Percentiles rank a stretch among this genome's conserved stretches.
These are phyloP conservation scores for Sinapis alba DNA, from an alignment of 441 rosid genomes.

Conservation along the genomic window DNA sequence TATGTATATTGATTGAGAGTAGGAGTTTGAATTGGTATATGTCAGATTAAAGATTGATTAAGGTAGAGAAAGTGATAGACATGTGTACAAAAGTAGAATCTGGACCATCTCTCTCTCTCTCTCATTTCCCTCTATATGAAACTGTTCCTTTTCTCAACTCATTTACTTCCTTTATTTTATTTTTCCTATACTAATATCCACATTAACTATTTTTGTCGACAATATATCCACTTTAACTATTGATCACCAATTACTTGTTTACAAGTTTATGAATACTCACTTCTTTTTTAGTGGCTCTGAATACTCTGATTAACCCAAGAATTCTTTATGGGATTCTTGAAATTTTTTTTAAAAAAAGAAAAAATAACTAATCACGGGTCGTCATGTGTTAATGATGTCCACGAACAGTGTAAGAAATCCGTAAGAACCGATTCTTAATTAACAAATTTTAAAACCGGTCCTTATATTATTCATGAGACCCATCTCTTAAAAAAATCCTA, in stretches of 20 bases:
- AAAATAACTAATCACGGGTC: too few species aligned
- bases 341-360: too few species aligned
- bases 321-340: too few species aligned
- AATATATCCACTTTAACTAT: background rate
- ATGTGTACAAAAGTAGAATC: slow-evolving; percentile 21
- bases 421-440: too few species aligned
- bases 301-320: too few species aligned
- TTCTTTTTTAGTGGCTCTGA: background rate
- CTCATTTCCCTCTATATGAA: background rate
- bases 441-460: too few species aligned
- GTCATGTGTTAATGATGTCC: too few species aligned
- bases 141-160: slow-evolving; percentile 33
- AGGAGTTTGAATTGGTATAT: slow-evolving; percentile 7
- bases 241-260: background rate
- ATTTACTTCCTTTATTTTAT: background rate
- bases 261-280: background rate
- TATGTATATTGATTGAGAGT: slow-evolving; percentile 17
- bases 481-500: too few species aligned
- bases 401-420: too few species aligned
- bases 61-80: slow-evolving; percentile 31
- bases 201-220: background rate
- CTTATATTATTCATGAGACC: too few species aligned
- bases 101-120: slow-evolving; percentile 35
- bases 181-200: background rate
- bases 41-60: slow-evolving; percentile 34